These are phyloP conservation scores for Aureobasidium sp. DNA, from an alignment of 2,329 filamentous ascomycete species.

Conservation along the genomic window DNA sequence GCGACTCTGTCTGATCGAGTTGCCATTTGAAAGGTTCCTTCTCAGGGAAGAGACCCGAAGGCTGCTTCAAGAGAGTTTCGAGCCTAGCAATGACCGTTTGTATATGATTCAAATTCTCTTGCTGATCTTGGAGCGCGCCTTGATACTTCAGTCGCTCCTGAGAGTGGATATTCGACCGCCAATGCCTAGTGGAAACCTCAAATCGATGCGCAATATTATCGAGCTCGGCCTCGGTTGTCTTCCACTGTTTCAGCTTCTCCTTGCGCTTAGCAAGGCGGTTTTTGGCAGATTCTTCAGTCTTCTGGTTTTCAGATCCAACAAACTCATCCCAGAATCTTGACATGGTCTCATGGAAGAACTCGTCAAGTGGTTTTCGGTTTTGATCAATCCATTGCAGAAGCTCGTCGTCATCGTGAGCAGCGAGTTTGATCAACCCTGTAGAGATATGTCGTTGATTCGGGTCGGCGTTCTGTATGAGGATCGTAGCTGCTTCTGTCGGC, in stretches of 20 bases:
- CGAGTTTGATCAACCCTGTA: constrained; percentile 72
- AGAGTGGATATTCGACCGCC: constrained; percentile 91
- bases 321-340: constrained; percentile 84
- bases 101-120: constrained; percentile 77
- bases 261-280: constrained; percentile 64
- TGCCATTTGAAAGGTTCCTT: constrained; percentile 65
- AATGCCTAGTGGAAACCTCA: constrained; percentile 76
- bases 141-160: constrained; percentile 91
- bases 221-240: constrained; percentile 55
- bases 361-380: constrained; percentile 68
- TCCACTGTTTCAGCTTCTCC: constrained; percentile 77
- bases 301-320: constrained; percentile 70
- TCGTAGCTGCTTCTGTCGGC: constrained; percentile 65
- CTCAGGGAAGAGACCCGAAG: constrained; percentile 69
- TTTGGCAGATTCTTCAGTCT: constrained; percentile 66
- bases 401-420: constrained; percentile 78
- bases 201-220: constrained; percentile 73
- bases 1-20: constrained; percentile 88
- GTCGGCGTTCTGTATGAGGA: constrained; percentile 64
- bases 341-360: constrained; percentile 72
- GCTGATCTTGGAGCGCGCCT: constrained; percentile 80
- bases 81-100: constrained; percentile 69
- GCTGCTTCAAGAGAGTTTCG: constrained; percentile 66
- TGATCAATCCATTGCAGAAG: constrained; percentile 85
- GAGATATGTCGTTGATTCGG: constrained; percentile 64